Base-by-base conservation (phyloP, 306 rosid species). In the Sphenostylis stenocarpa region DNA sequence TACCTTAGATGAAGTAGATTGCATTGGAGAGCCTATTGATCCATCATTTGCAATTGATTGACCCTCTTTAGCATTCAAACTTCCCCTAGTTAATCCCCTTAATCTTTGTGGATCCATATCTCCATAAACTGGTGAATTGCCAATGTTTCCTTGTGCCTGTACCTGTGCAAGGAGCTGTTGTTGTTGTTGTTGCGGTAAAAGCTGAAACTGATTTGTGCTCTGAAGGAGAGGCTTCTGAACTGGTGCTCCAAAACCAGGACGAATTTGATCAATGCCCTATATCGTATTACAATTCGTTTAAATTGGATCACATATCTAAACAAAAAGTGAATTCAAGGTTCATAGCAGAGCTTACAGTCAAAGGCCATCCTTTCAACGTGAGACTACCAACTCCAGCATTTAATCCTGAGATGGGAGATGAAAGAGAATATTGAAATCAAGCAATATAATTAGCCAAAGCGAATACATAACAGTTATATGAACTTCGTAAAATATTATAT, bases 291-390 rank as follows among this genome's bases (percentile, higher is more conserved):
- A 72, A 72, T 73, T 71, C 16, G 73, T 82, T 83, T 53, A 79
- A 23, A 77, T 4, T 63, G 69, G 78, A 14, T 77, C 56, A 78
- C 28, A 65, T 66, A 39, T 60, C 38, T 84, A 29, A 61, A 64
- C 41, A 62, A 38, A 17, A 20, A 33, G 53, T 48, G 76, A 68
- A 55, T 0, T 55, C 75, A 36, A 70, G 29, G 58, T 39, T 47
- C 77, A 64, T 48, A 2, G 44, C 56, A 82, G 21, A 82, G 87
- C 97, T 87, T 88, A 94, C 98, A 21, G 97, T 86, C 80, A 94
- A 84, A 67, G 98, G 98, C 97, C 98, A 94, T 77, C 98, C 98
- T 87, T 91, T 94, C 84, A 94, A 61, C 57, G 97, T 91, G 70
- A 90, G 91, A 69, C 87, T 85, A 86, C 95, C 84, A 61, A 88